Conservation (phyloP, 2,329 filamentous ascomycete genomes). For the Clonostachys rosea region DNA sequence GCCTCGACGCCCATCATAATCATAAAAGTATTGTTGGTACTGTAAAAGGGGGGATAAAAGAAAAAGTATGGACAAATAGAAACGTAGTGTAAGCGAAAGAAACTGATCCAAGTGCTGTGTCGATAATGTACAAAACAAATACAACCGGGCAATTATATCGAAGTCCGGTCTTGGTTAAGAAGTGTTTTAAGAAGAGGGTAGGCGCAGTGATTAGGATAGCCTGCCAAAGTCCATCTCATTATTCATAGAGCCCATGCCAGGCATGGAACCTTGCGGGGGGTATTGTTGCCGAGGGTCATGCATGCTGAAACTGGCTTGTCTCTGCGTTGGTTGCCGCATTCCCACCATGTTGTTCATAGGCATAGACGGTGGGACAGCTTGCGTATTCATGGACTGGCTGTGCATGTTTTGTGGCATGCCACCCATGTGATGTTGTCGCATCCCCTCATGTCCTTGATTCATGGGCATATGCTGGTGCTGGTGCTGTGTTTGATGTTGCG, state of each 20-base stretch:
- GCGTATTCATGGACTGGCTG: constrained; percentile 11
- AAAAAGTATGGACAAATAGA: too few relatives aligned
- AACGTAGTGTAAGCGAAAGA: too few relatives aligned
- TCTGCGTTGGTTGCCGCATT: constrained; percentile 15
- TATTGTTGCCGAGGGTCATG: constrained; percentile 16
- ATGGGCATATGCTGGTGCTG: constrained; percentile 16
- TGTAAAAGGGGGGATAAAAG: too few relatives aligned
- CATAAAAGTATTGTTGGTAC: too few relatives aligned
- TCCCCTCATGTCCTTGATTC: constrained; percentile 19
- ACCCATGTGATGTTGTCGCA: constrained; percentile 20
- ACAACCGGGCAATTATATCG: too few relatives aligned
- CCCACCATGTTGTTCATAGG: constrained; percentile 19
- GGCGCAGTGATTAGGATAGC: too few relatives aligned
- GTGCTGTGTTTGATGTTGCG: constrained; percentile 9
- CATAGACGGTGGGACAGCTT: constrained; percentile 15
- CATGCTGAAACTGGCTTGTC: constrained; percentile 25
- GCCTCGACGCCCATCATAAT: too few relatives aligned
- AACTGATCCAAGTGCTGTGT: too few relatives aligned
- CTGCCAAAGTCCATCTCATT: constrained; percentile 17
- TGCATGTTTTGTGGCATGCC: constrained; percentile 10
- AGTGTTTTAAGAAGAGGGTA: too few relatives aligned
- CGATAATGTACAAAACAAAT: too few relatives aligned
- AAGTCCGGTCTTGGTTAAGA: too few relatives aligned
- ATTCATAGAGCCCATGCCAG: constrained; percentile 23
- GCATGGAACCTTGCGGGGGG: constrained; percentile 33